Evolutionary conservation across 805 yeast species (phyloP), one percentile per base, ranked within the genome.

Genomic region (Candida pseudoglaebosa): DNA sequence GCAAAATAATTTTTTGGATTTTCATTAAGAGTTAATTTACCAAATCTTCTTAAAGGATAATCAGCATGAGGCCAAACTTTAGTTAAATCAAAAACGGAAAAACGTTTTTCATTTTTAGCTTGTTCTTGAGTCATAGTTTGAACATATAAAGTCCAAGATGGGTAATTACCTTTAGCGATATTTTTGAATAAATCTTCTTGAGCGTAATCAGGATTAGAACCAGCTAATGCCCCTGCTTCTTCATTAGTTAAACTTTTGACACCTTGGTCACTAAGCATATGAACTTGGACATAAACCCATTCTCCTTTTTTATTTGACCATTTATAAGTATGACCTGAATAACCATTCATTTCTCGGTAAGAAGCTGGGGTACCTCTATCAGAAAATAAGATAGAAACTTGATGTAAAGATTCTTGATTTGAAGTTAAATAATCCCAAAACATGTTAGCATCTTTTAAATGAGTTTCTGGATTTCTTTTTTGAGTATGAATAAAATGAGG

Each of bases 1-100:
- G 95, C 95, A 60, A 86, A 87, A 65, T 80, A 88, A 64, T 87
- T 87, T 62, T 76, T 69, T 43, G 95, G 93, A 66, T 87, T 87
- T 65, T 84, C 86, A 62, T 87, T 83, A 60, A 87, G 65, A 1
- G 78, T 79, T 48, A 87, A 68, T 60, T 80, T 81, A 60, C 95
- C 96, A 57, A 88, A 82, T 61, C 80, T 80, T 62, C 95, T 78
- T 67, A 88, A 65, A 56, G 96, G 96, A 73, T 79, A 88, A 41
- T 87, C 82, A 51, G 67, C 69, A 58, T 88, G 95, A 24, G 96
- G 88, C 96, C 96, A 88, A 40, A 85, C 84, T 70, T 89, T 89
- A 47, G 96, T 88, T 61, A 88, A 73, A 65, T 88, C 96, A 58
- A 85, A 87, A 32, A 89, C 90, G 4, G 91, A 83, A 66, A 84